Conservation (phyloP, 2,329 filamentous ascomycete genomes). For the Claviceps pusilla region DNA sequence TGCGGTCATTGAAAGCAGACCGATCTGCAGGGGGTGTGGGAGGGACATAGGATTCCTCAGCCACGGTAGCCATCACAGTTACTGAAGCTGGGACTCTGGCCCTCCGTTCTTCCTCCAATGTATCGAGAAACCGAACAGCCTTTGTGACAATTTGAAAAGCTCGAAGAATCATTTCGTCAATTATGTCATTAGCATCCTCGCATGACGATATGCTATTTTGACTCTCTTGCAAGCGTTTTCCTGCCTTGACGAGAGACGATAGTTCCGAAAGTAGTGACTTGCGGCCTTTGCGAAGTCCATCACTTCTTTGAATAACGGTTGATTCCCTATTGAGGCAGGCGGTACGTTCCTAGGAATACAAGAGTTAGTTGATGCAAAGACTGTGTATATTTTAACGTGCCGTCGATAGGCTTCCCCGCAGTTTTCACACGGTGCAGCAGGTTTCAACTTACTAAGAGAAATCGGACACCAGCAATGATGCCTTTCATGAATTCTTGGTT, state of each 20-base stretch:
- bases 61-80: constrained; percentile 44
- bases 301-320: constrained; percentile 55
- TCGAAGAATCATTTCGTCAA: constrained; percentile 87
- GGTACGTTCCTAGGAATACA: constrained; percentile 57
- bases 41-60: constrained; percentile 42
- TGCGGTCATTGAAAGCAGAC: constrained; percentile 30
- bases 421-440: neutral
- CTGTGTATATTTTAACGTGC: no score
- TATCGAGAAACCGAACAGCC: constrained; percentile 76
- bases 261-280: constrained; percentile 83
- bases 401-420: neutral
- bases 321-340: constrained; percentile 78
- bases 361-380: constrained; percentile 5
- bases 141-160: constrained; percentile 90
- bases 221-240: constrained; percentile 68
- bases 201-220: constrained; percentile 34
- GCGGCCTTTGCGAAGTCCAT: constrained; percentile 61
- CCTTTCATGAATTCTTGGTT: constrained; percentile 91
- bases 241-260: constrained; percentile 74
- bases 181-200: constrained; percentile 55
- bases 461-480: constrained; percentile 83
- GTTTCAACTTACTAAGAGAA: constrained; percentile 55
- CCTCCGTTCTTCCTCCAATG: constrained; percentile 53
- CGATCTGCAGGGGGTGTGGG: constrained; percentile 50
- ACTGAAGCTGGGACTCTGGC: constrained; percentile 36